A percentile compares a stretch with the other conserved stretches of the same genome.
These are phyloP conservation scores for Podospora pseudopauciseta DNA, from an alignment of 495 filamentous ascomycete genomes.

Conservation along the genomic window DNA sequence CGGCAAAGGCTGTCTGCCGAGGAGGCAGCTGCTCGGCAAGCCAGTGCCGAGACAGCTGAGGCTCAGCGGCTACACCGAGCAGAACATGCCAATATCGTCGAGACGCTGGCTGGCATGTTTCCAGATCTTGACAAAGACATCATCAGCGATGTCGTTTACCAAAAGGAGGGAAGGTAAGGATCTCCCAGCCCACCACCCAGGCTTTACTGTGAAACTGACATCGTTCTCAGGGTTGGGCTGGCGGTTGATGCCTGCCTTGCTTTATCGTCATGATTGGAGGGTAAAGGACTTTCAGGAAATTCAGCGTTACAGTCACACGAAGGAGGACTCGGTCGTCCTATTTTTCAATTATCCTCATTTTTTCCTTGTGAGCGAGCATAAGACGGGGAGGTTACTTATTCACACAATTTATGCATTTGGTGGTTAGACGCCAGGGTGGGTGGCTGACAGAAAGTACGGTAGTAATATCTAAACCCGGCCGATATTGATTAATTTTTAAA, in stretches of 20 bases:
- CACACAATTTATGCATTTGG: conserved; percentile 7
- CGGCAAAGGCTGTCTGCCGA: conserved; percentile 60
- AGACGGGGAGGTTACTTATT: conserved; percentile 14
- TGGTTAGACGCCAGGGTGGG: neutral
- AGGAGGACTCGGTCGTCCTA: neutral
- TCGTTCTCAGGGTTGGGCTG: conserved; percentile 64
- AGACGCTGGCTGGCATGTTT: conserved; percentile 90
- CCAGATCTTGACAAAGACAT: conserved; percentile 85
- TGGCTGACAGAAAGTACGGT: neutral
- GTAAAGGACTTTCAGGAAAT: neutral
- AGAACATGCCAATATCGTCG: conserved; percentile 88
- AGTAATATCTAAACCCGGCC: neutral
- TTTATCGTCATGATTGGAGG: conserved; percentile 50
- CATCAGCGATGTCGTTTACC: conserved; percentile 88
- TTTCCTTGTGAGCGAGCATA: conserved; percentile 18
- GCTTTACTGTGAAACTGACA: conserved; percentile 23
- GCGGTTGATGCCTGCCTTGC: conserved; percentile 91
- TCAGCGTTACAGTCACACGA: neutral
- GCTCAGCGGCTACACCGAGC: conserved; percentile 76
- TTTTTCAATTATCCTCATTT: neutral
- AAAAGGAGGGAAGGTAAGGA: conserved; percentile 85
- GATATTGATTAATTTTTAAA: neutral
- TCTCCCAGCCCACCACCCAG: conserved; percentile 5
- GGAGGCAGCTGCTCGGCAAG: conserved; percentile 90
- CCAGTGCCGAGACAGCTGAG: conserved; percentile 87